phyloP scores from a whole-genome alignment of 2,329 filamentous ascomycete species.

The Coleophoma cylindrospora region DNA sequence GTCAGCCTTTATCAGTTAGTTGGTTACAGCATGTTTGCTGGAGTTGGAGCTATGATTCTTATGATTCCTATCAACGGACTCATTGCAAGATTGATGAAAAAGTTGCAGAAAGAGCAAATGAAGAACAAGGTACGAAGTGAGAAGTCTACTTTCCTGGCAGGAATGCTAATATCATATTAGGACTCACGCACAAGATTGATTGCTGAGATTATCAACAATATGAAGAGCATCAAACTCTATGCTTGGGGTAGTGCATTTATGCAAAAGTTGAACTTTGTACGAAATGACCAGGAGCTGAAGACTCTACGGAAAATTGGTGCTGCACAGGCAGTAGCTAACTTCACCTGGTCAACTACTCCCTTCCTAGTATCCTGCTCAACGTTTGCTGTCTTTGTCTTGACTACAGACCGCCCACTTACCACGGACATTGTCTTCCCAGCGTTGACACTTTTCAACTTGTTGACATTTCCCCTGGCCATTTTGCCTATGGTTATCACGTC shows the following conservation, averaged over 20 bases:
- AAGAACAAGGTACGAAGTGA: conserved; percentile 68
- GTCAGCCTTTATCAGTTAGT: conserved; percentile 92
- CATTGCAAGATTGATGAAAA: conserved; percentile 91
- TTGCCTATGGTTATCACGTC: conserved; percentile 97
- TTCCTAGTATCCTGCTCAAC: conserved; percentile 97
- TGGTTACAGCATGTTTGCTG: conserved; percentile 91
- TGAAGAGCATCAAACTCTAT: conserved; percentile 99
- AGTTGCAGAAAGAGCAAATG: conserved; percentile 93
- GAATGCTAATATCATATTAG: conserved; percentile 6
- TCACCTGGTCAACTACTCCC: conserved; percentile 95
- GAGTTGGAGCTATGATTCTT: conserved; percentile 88
- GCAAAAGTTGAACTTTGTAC: conserved; percentile 92
- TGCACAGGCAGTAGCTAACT: conserved; percentile 89
- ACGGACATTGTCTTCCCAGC: conserved; percentile 97
- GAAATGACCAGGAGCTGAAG: conserved; percentile 93
- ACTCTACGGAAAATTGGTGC: conserved; percentile 95
- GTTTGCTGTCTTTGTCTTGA: conserved; percentile 90
- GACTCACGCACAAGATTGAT: conserved; percentile 88
- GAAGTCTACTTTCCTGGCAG: background rate
- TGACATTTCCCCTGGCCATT: conserved; percentile 91
- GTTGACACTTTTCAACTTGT: conserved; percentile 85
- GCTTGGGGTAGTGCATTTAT: conserved; percentile 97
- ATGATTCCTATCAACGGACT: conserved; percentile 97
- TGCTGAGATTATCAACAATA: conserved; percentile 97
- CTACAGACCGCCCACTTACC: conserved; percentile 72